Evolutionary conservation across 1,284 basidiomycete genomes (phyloP).

Genomic region (Wallemia mellicola): DNA sequence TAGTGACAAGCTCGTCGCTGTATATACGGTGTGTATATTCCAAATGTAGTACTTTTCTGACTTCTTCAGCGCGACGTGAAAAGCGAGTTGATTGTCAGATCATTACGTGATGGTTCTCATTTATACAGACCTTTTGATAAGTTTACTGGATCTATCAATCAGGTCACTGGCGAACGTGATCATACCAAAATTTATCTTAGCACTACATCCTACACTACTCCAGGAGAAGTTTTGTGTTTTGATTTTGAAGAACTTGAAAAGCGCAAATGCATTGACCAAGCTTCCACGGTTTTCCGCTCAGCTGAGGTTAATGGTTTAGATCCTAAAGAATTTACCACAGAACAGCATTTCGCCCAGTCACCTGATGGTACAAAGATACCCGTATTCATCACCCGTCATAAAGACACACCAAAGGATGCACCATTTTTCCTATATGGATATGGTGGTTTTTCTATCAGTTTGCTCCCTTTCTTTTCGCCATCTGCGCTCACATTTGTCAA

Average conservation of each 20-base stretch:
- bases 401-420: constrained; percentile 36
- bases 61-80: constrained; percentile 57
- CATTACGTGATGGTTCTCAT: constrained; percentile 24
- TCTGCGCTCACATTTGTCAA: constrained; percentile 45
- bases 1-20: constrained; percentile 28
- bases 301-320: constrained; percentile 34
- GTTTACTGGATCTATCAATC: constrained; percentile 35
- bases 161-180: constrained; percentile 24
- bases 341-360: constrained; percentile 45
- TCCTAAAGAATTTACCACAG: constrained; percentile 36
- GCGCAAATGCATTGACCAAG: not conserved
- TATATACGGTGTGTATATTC: too few relatives aligned
- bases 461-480: constrained; percentile 32
- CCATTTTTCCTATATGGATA: constrained; percentile 48
- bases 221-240: constrained; percentile 33
- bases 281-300: constrained; percentile 26
- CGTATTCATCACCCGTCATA: constrained; percentile 59
- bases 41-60: too few relatives aligned
- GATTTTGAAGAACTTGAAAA: constrained; percentile 22
- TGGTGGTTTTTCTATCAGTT: constrained; percentile 7
- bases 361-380: constrained; percentile 56
- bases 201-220: constrained; percentile 39
- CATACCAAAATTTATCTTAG: constrained; percentile 37
- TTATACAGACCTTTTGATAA: constrained; percentile 30
- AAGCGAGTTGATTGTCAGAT: constrained; percentile 48